Conservation (phyloP, 139 green algal genomes). For the Pleodorina starrii region DNA sequence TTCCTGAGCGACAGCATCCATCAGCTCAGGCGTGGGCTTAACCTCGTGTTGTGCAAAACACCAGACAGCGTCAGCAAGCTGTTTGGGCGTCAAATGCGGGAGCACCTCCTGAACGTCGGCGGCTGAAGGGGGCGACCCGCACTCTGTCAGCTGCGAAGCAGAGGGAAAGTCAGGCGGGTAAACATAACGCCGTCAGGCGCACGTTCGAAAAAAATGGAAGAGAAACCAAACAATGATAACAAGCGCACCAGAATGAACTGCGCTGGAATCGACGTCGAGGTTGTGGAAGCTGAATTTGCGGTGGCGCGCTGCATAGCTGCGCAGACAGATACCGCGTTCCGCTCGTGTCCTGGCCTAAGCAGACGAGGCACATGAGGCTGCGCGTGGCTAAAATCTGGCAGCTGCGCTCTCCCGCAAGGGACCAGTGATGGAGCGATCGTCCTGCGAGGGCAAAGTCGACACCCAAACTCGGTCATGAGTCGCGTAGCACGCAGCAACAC, state of each 20-base stretch:
- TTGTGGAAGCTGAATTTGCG: background rate
- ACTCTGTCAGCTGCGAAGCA: slow-evolving; percentile 10
- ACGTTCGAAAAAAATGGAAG: background rate
- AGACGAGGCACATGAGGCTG: background rate
- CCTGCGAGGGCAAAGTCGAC: background rate
- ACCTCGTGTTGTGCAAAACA: slow-evolving; percentile 63
- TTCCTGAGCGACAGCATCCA: slow-evolving; percentile 45
- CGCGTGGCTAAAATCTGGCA: background rate
- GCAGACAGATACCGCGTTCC: background rate
- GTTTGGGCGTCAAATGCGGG: slow-evolving; percentile 54
- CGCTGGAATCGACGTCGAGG: background rate
- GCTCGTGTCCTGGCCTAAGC: slow-evolving; percentile 6
- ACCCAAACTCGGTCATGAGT: background rate
- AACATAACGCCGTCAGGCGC: background rate
- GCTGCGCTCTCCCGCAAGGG: background rate
- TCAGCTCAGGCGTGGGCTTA: slow-evolving; percentile 38
- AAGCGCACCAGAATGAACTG: slow-evolving; percentile 27
- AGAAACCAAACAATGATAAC: background rate
- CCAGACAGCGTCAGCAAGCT: slow-evolving; percentile 64
- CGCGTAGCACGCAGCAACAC: background rate
- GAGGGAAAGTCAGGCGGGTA: background rate
- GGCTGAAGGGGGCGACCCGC: slow-evolving; percentile 22
- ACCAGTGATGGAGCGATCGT: background rate
- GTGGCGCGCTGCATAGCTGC: slow-evolving; percentile 8
- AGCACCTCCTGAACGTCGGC: slow-evolving; percentile 53